These are phyloP conservation scores for Tolypocladium paradoxum DNA, from an alignment of 2,329 filamentous ascomycete genomes.

Conservation along the genomic window DNA sequence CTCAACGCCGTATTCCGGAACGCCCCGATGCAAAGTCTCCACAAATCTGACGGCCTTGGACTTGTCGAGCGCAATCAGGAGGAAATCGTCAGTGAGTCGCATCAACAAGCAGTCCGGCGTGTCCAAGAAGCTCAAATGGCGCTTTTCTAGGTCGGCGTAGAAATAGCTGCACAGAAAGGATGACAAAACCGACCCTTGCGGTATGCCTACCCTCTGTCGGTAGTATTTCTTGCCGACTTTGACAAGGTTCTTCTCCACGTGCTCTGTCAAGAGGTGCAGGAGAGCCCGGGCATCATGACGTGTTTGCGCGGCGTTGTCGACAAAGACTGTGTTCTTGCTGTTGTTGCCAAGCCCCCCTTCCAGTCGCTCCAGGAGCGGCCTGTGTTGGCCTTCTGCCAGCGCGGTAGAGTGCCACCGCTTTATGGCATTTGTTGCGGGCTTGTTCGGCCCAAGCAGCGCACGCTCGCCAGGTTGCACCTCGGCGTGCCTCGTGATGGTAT, in stretches of 20 bases:
- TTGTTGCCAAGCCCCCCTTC: conserved; percentile 25
- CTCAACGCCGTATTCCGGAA: conserved; percentile 68
- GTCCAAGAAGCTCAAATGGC: conserved; percentile 56
- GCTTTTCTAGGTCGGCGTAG: conserved; percentile 74
- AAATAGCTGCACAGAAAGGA: conserved; percentile 89
- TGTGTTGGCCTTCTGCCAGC: conserved; percentile 26
- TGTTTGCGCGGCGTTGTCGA: conserved; percentile 54
- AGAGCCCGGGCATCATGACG: conserved; percentile 48
- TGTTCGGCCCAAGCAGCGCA: conserved; percentile 9
- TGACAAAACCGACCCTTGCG: conserved; percentile 84
- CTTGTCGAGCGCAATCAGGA: conserved; percentile 67
- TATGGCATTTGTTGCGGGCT: conserved; percentile 23
- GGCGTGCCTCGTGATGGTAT: conserved; percentile 63
- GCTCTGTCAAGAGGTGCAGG: conserved; percentile 61
- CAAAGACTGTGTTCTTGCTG: conserved; percentile 63
- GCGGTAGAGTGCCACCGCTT: conserved; percentile 45
- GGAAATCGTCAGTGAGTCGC: conserved; percentile 83
- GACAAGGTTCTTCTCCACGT: conserved; percentile 77
- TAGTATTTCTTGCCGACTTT: conserved; percentile 84
- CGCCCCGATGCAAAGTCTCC: conserved; percentile 65
- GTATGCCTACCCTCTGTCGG: conserved; percentile 79
- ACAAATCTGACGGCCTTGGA: conserved; percentile 63
- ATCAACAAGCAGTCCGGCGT: conserved; percentile 53
- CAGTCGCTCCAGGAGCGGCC: conserved; percentile 34
- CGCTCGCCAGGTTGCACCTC: conserved; percentile 49